Base-by-base conservation (phyloP, 2,329 filamentous ascomycete genomes). In the Neofusicoccum sp. region DNA sequence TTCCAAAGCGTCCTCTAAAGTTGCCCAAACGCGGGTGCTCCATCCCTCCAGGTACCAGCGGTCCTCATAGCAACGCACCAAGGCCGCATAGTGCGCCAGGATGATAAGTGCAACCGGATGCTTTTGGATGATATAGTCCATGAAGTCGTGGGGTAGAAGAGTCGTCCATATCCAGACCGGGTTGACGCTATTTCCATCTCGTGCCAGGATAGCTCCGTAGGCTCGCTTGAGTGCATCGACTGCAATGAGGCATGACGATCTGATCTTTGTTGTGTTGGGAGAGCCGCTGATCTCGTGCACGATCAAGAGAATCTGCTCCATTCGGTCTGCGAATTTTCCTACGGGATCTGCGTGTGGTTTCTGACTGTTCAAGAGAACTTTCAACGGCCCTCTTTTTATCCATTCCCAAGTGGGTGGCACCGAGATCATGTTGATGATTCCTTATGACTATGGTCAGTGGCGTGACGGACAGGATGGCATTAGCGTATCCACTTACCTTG, bases 361-460 rank as follows among this genome's bases (percentile, higher is more conserved):
- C 34, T 14, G 14, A n/a, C 12, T 31, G 14, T 14, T 16, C 14
- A 56, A 9, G 51, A 43, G 7, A 14, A 6, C 9, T 26, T 14
- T 9, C 26, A 56, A 28, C 3, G 51, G 51, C 8, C 51, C 38
- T 24, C 24, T 16, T n/a, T 43, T 41, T 24, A 56, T 14, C 36
- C 36, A 56, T 1, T 30, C 1, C 51, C 51, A 56, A 2, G 28
- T 43, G 0, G 20, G 8, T 1, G 36, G 51, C 4, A 16, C 28
- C 4, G 51, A 31, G 36, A 56, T 26, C 20, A 43, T 26, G 51
- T 24, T 56, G 8, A 56, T 43, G 51, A 56, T 56, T 26, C 51
- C 36, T 40, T 12, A 4, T 4, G 14, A 6, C 14, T 40, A n/a
- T 16, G 36, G 36, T 5, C 14, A 5, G 3, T 3, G 36, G 3